phyloP scores from a whole-genome alignment of 192 early-diverging fungal genomes.

The Gorgonomyces haynaldii region DNA sequence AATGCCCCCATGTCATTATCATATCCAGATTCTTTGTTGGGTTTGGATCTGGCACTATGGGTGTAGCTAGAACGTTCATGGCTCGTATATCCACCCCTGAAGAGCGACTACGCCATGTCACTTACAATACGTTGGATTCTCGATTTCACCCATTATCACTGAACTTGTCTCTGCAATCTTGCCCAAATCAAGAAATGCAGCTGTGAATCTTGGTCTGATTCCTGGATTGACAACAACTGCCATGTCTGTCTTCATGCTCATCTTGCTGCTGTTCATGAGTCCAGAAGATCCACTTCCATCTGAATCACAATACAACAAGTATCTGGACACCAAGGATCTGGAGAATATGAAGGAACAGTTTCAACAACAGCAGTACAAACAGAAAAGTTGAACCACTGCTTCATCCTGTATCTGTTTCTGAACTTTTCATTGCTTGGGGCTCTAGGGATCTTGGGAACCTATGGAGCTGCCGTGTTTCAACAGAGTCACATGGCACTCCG shows the following conservation, averaged over 20 bases:
- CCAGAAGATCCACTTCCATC: background rate
- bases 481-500: background rate
- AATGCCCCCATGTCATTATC: background rate
- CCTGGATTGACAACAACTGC: background rate
- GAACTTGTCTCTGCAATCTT: background rate
- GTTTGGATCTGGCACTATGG: slow-evolving; percentile 1
- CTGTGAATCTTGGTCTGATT: background rate
- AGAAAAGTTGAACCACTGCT: background rate
- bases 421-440: slow-evolving; percentile 1
- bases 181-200: background rate
- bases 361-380: too few species aligned
- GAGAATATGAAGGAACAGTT: background rate
- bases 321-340: background rate
- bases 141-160: background rate
- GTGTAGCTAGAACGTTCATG: background rate
- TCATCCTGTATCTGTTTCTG: background rate
- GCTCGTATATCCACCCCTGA: background rate
- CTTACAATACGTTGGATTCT: slow-evolving; percentile 1
- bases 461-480: background rate
- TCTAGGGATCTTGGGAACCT: background rate
- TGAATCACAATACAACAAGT: background rate
- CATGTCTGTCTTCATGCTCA: background rate
- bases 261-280: background rate
- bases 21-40: background rate
- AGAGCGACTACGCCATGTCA: background rate